A percentile compares a stretch with the other conserved stretches of the same genome.
Evolutionary conservation across 306 rosid species (phyloP).

Genomic region (Quercus variabilis): DNA sequence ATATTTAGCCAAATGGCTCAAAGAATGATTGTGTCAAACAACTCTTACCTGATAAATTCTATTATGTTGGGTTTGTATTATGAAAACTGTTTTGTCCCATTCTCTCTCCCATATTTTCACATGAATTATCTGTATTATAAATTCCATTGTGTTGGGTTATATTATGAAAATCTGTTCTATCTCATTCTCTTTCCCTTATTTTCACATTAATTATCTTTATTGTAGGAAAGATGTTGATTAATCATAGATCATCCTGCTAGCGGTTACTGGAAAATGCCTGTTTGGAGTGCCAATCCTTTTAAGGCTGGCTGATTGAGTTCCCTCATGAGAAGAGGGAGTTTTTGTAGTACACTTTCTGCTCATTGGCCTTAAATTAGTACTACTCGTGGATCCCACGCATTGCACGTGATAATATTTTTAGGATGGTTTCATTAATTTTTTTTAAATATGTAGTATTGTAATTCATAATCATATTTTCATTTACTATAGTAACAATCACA

Average conservation of each 20-base stretch:
- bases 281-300: not conserved
- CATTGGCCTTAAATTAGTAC: not conserved
- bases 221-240: slow-evolving; percentile 22
- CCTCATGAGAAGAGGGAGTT: not conserved
- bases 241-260: slow-evolving; percentile 11
- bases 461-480: too few relatives aligned
- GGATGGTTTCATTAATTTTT: too few relatives aligned
- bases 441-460: too few relatives aligned
- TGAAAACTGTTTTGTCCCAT: too few relatives aligned
- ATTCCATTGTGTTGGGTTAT: not conserved
- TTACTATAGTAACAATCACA: too few relatives aligned
- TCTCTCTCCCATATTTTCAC: too few relatives aligned
- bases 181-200: not conserved
- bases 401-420: too few relatives aligned
- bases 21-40: not conserved
- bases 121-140: too few relatives aligned
- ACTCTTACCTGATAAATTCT: not conserved
- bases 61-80: not conserved
- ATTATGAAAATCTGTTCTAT: not conserved
- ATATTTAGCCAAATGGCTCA: too few relatives aligned
- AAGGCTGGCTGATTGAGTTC: not conserved
- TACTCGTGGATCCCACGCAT: too few relatives aligned
- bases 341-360: not conserved
- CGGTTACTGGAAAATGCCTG: not conserved
- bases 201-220: slow-evolving; percentile 1